These are phyloP conservation scores for Eucalyptus regnans DNA, from an alignment of 345 rosid genomes.

Conservation along the genomic window DNA sequence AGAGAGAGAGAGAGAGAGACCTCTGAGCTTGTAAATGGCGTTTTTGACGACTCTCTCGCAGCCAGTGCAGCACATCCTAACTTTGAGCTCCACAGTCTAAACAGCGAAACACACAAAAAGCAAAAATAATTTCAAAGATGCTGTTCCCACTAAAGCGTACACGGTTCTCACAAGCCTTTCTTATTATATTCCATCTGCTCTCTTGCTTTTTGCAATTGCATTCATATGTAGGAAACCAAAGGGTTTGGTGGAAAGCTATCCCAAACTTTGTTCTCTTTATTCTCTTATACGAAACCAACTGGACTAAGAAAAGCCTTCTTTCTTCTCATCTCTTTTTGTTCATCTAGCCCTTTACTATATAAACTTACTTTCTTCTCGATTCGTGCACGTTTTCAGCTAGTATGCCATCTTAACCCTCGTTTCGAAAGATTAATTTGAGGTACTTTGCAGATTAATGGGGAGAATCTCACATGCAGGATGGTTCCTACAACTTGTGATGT, in stretches of 20 bases:
- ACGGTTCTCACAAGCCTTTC: not conserved
- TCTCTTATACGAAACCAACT: not conserved
- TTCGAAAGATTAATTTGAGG: not conserved
- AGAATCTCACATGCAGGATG: not conserved
- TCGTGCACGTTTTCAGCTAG: not conserved
- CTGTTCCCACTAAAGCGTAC: not conserved
- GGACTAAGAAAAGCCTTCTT: not conserved
- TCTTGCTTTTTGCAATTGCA: not conserved
- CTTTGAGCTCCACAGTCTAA: slow-evolving; percentile 92
- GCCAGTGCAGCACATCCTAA: slow-evolving; percentile 92
- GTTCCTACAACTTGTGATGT: not conserved
- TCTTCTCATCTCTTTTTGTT: not conserved
- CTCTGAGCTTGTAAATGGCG: slow-evolving; percentile 79
- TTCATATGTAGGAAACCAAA: slow-evolving; percentile 4
- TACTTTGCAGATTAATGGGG: not conserved
- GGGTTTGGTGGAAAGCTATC: not conserved
- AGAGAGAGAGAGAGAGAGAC: slow-evolving; percentile 9
- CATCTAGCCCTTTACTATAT: not conserved
- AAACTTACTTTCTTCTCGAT: not conserved
- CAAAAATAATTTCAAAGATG: not conserved
- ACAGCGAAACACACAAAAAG: not conserved
- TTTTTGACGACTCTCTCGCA: slow-evolving; percentile 86
- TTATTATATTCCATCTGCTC: slow-evolving; percentile 14
- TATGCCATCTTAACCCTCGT: not conserved
- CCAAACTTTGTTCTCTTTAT: not conserved